These are phyloP conservation scores for Chaetothyriales sp. DNA, from an alignment of 2,329 filamentous ascomycete genomes.

Conservation along the genomic window DNA sequence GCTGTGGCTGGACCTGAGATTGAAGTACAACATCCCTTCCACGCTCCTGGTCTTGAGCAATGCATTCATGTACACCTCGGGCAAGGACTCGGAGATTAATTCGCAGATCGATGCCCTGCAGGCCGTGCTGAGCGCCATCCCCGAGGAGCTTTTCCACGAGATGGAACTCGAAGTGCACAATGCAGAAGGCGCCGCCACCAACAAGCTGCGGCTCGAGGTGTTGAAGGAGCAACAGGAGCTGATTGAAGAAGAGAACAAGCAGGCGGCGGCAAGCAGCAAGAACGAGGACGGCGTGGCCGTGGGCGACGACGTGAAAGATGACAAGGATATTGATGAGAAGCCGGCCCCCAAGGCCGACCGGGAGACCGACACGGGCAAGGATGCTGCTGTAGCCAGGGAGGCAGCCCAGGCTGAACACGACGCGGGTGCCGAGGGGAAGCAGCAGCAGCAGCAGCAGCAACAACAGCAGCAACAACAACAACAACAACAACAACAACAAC, in stretches of 20 bases:
- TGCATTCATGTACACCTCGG: slow-evolving; percentile 89
- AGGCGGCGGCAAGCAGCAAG: slow-evolving; percentile 71
- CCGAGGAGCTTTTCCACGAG: slow-evolving; percentile 97
- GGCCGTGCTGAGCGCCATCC: slow-evolving; percentile 83
- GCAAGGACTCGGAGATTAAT: slow-evolving; percentile 68
- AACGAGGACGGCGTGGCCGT: slow-evolving; percentile 55
- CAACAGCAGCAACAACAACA: slow-evolving; percentile 17
- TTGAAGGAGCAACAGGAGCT: slow-evolving; percentile 97
- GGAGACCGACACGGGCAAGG: slow-evolving; percentile 31
- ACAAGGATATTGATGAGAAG: slow-evolving; percentile 87
- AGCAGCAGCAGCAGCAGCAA: slow-evolving; percentile 20
- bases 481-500: too few species aligned
- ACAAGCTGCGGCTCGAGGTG: slow-evolving; percentile 97
- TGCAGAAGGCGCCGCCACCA: slow-evolving; percentile 90
- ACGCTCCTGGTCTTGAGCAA: slow-evolving; percentile 92
- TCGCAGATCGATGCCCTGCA: slow-evolving; percentile 87
- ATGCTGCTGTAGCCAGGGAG: slow-evolving; percentile 30
- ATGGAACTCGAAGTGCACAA: slow-evolving; percentile 97
- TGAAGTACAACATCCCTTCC: slow-evolving; percentile 90
- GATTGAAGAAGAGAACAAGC: slow-evolving; percentile 90
- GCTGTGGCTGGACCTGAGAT: slow-evolving; percentile 84
- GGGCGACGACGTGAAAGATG: slow-evolving; percentile 51
- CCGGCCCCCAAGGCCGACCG: slow-evolving; percentile 31
- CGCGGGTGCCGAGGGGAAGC: slow-evolving; percentile 26
- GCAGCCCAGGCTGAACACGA: slow-evolving; percentile 34